A percentile compares a stretch with the other conserved stretches of the same genome.
Evolutionary conservation across 306 rosid genomes (phyloP).

Genomic region (Betula pendula): DNA sequence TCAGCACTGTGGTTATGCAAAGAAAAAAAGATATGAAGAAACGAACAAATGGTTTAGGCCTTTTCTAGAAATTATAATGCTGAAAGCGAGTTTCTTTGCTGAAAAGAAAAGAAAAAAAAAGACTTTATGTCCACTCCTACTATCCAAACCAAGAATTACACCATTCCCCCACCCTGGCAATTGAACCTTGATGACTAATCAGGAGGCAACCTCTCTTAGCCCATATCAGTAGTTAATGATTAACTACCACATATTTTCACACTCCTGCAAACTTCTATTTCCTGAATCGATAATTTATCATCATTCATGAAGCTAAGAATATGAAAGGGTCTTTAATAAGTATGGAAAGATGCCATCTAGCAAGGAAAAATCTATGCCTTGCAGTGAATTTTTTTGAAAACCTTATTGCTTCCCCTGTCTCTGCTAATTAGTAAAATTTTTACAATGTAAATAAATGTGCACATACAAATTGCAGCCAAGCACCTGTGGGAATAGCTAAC

Average conservation of each 20-base stretch:
- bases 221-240: neutral
- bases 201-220: neutral
- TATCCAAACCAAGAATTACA: neutral
- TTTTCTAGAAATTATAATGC: neutral
- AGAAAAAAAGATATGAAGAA: neutral
- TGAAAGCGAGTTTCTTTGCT: neutral
- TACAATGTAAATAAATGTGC: neutral
- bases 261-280: neutral
- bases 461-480: neutral
- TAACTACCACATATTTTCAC: neutral
- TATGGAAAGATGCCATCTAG: neutral
- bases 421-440: neutral
- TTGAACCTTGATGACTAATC: neutral
- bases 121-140: neutral
- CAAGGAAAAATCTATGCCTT: neutral
- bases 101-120: neutral
- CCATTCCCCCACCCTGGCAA: neutral
- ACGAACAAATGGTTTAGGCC: neutral
- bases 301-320: neutral
- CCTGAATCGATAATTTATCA: neutral
- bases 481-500: conserved; percentile 17
- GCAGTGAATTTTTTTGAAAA: neutral
- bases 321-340: neutral
- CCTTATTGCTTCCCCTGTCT: neutral
- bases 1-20: neutral